Evolutionary conservation across 2,329 filamentous ascomycete species (phyloP).

Genomic region (Penicillium sp.): DNA sequence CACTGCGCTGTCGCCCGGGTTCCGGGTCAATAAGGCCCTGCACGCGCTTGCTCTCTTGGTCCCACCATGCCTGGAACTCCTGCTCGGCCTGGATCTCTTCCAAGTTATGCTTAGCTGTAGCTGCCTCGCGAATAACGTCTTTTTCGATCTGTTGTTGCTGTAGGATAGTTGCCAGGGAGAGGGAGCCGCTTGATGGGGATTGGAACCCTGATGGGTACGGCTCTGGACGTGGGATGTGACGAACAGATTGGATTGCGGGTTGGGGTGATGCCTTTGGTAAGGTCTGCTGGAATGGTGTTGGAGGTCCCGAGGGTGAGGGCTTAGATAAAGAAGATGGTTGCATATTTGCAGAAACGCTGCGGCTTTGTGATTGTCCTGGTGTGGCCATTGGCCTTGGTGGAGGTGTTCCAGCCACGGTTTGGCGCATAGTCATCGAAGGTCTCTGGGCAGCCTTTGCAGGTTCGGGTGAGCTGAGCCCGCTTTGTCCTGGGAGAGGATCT

Average conservation of each 20-base stretch:
- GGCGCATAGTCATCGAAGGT: constrained; percentile 60
- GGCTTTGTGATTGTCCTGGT: constrained; percentile 49
- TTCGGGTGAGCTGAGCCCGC: constrained; percentile 11
- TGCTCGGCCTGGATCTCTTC: constrained; percentile 97
- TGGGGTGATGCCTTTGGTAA: constrained; percentile 26
- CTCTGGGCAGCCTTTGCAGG: constrained; percentile 31
- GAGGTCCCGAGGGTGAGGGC: constrained; percentile 28
- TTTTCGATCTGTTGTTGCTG: constrained; percentile 83
- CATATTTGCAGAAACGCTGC: constrained; percentile 26
- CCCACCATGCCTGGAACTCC: constrained; percentile 73
- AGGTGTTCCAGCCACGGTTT: constrained; percentile 55
- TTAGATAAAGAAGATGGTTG: constrained; percentile 15
- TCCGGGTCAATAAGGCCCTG: constrained; percentile 33
- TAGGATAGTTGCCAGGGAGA: constrained; percentile 85
- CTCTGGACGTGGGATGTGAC: constrained; percentile 49
- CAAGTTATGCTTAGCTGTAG: constrained; percentile 75
- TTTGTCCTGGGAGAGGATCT: constrained; percentile 41
- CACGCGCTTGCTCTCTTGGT: constrained; percentile 39
- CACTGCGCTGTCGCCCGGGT: constrained; percentile 10
- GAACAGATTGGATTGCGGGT: constrained; percentile 42
- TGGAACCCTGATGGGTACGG: constrained; percentile 26
- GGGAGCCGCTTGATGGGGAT: constrained; percentile 61
- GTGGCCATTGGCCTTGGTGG: constrained; percentile 30
- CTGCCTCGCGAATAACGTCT: constrained; percentile 75
- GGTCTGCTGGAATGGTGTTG: constrained; percentile 24